Evolutionary conservation across 306 rosid species (phyloP).

Genomic region (Vigna trinervia): DNA sequence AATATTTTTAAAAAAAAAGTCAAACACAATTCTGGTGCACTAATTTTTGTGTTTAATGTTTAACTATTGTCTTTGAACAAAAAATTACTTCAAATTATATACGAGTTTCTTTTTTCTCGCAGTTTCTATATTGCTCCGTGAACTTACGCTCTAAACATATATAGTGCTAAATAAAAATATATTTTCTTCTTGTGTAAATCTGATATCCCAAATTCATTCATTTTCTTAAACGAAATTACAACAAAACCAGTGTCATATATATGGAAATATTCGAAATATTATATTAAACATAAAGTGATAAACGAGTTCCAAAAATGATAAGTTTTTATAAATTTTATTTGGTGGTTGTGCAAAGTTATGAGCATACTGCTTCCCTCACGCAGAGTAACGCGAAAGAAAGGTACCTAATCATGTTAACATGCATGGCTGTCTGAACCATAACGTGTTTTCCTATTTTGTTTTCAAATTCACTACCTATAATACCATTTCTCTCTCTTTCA

Average conservation of each 20-base stretch:
- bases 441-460: background rate
- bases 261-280: no score
- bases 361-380: background rate
- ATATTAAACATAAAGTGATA: background rate
- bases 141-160: background rate
- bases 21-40: no score
- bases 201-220: background rate
- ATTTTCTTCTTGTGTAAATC: background rate
- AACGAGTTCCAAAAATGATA: background rate
- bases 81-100: background rate
- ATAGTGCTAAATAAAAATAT: background rate
- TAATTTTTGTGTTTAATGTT: no score
- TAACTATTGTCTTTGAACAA: background rate
- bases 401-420: slow-evolving; percentile 30
- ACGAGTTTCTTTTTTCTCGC: background rate
- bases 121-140: background rate
- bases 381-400: slow-evolving; percentile 34
- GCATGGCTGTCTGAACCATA: slow-evolving; percentile 26
- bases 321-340: background rate
- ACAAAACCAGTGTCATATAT: no score
- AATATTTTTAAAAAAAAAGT: no score
- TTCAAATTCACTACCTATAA: background rate
- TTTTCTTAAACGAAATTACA: no score
- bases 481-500: background rate
- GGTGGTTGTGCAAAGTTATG: slow-evolving; percentile 2